Percentiles rank a stretch among this genome's conserved stretches.
Evolutionary conservation across 306 rosid species (phyloP).

Genomic region (Lagenaria siceraria): DNA sequence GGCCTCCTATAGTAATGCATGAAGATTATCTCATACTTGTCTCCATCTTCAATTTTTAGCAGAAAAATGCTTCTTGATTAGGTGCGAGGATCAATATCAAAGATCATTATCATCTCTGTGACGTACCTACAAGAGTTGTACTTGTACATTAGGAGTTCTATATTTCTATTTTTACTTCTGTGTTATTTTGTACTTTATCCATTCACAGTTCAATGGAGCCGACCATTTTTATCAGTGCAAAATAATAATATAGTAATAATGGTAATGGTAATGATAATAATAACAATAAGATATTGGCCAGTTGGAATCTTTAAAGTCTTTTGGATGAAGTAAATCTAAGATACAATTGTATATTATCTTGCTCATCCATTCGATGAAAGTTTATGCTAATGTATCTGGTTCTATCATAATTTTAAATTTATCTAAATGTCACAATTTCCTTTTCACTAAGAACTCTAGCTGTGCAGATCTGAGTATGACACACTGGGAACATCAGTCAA

Average conservation of each 20-base stretch:
- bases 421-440: neutral
- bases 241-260: neutral
- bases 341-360: neutral
- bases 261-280: too few relatives aligned
- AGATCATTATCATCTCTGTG: neutral
- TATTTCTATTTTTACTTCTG: neutral
- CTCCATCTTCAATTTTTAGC: neutral
- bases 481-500: conserved; percentile 90
- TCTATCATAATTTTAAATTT: neutral
- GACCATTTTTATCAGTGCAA: neutral
- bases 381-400: neutral
- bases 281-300: neutral
- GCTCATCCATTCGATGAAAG: neutral
- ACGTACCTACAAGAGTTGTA: neutral
- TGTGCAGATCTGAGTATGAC: conserved; percentile 89
- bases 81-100: neutral
- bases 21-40: neutral
- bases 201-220: neutral
- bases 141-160: neutral
- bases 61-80: neutral
- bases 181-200: neutral
- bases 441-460: neutral
- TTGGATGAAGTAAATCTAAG: neutral
- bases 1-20: neutral
- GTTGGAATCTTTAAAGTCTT: neutral